These are phyloP conservation scores for Multifurca ochricompacta DNA, from an alignment of 768 basidiomycete species.

Conservation along the genomic window DNA sequence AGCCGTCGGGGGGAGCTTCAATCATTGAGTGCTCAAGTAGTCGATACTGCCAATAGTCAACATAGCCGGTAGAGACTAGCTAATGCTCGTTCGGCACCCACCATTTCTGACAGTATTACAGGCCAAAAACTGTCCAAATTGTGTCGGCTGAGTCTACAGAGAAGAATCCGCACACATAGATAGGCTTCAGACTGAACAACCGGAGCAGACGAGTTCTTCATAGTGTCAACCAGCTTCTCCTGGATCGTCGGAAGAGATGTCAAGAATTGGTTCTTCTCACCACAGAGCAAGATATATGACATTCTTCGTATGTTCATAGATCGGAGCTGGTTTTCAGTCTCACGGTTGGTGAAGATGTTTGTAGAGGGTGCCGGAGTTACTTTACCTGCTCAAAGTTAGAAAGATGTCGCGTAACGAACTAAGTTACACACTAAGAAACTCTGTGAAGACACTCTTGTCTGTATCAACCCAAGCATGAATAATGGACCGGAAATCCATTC, in stretches of 20 bases:
- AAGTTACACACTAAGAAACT: conserved; percentile 60
- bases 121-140: conserved; percentile 97
- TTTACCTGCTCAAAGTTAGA: conserved; percentile 42
- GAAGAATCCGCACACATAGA: conserved; percentile 81
- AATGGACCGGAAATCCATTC: conserved; percentile 65
- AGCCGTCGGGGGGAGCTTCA: conserved; percentile 66
- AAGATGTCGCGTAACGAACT: conserved; percentile 20
- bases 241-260: conserved; percentile 89
- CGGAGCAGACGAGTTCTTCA: conserved; percentile 71
- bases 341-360: conserved; percentile 93
- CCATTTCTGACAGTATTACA: conserved; percentile 86
- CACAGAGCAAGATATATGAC: conserved; percentile 78
- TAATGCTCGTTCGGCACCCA: conserved; percentile 28
- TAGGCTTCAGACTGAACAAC: conserved; percentile 93
- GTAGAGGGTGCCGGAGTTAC: conserved; percentile 82
- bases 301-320: conserved; percentile 83
- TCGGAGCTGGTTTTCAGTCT: conserved; percentile 85
- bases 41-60: conserved; percentile 52
- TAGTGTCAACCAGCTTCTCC: conserved; percentile 90
- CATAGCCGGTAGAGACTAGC: not conserved
- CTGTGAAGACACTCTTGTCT: conserved; percentile 80
- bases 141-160: conserved; percentile 85
- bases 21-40: conserved; percentile 79
- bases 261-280: conserved; percentile 87
- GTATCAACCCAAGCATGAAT: conserved; percentile 74